Conservation (phyloP, 169 alveolate species). For the Theileria sp. region DNA sequence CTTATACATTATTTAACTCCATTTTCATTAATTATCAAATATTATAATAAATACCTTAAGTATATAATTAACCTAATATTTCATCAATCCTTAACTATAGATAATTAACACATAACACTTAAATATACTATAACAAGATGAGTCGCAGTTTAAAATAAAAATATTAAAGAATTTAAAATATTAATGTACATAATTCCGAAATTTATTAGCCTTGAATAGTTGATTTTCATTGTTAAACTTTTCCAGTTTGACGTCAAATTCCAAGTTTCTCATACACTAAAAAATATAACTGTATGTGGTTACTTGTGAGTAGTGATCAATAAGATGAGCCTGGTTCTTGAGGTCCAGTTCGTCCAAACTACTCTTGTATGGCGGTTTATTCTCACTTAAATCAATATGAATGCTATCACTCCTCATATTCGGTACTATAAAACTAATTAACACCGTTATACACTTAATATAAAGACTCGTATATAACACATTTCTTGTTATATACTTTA, state of each 20-base stretch:
- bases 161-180: too few relatives aligned
- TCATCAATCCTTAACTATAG: too few relatives aligned
- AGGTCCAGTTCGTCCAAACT: neutral
- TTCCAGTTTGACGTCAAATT: neutral
- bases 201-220: neutral
- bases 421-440: neutral
- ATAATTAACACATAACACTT: too few relatives aligned
- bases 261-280: neutral
- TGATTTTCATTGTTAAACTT: neutral
- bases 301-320: constrained; percentile 13
- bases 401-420: neutral
- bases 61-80: too few relatives aligned
- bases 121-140: too few relatives aligned
- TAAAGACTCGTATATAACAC: neutral
- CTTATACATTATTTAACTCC: too few relatives aligned
- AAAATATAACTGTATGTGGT: neutral
- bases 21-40: too few relatives aligned
- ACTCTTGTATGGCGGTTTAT: neutral
- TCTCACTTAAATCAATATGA: neutral
- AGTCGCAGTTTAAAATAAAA: too few relatives aligned
- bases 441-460: neutral
- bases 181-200: neutral
- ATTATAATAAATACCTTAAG: too few relatives aligned
- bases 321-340: neutral
- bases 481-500: neutral